Conservation (phyloP, 257 asterid genomes). For the Craterostigma plantagineum region DNA sequence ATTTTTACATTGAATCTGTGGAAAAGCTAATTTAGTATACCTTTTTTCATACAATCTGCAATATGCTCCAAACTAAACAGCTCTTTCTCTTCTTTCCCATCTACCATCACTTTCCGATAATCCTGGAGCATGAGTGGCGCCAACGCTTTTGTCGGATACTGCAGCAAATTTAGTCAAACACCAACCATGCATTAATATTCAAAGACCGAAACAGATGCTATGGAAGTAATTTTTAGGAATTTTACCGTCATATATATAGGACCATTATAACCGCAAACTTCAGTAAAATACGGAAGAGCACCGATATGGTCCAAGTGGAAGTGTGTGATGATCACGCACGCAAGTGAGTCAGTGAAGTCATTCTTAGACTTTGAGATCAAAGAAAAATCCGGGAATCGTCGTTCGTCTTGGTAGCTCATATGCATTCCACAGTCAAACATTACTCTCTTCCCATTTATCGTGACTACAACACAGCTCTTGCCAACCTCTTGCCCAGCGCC, state of each 20-base stretch:
- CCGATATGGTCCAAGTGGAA: conserved; percentile 96
- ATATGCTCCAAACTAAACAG: conserved; percentile 62
- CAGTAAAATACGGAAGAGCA: conserved; percentile 87
- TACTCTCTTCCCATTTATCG: conserved; percentile 60
- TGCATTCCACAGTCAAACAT: conserved; percentile 99
- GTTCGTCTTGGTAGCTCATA: conserved; percentile 61
- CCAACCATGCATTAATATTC: no score
- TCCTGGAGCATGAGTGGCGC: conserved; percentile 86
- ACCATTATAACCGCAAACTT: conserved; percentile 85
- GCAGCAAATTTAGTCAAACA: conserved; percentile 7
- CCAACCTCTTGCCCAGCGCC: conserved; percentile 99
- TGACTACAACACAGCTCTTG: conserved; percentile 82
- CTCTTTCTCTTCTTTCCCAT: conserved; percentile 68
- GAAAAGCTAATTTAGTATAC: conserved; percentile 17
- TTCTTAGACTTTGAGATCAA: conserved; percentile 24
- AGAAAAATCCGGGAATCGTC: conserved; percentile 64
- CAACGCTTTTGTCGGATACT: conserved; percentile 96
- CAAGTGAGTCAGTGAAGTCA: conserved; percentile 43
- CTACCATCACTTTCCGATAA: conserved; percentile 72
- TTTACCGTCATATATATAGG: conserved; percentile 94
- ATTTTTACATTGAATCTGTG: no score
- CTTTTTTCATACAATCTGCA: conserved; percentile 66
- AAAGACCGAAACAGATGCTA: background rate
- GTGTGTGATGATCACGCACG: conserved; percentile 73
- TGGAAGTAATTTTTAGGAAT: background rate